Percentiles rank a stretch among this genome's conserved stretches.
phyloP scores from a whole-genome alignment of 2,329 filamentous ascomycete genomes.

The Aspergillus thermomutatus region DNA sequence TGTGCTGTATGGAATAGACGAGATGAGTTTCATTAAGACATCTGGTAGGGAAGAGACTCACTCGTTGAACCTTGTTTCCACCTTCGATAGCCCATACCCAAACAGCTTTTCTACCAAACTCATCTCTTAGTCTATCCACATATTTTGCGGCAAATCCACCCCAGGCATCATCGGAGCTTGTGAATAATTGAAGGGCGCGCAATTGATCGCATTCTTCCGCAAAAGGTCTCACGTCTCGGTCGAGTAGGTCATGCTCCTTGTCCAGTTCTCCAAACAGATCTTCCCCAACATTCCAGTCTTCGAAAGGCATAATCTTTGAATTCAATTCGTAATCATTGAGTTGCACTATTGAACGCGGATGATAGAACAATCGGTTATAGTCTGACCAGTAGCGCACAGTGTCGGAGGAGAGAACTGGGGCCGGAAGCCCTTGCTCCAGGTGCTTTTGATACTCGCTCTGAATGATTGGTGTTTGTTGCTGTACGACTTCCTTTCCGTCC shows the following conservation, averaged over 20 bases:
- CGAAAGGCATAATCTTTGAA: slow-evolving; percentile 76
- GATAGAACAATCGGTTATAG: slow-evolving; percentile 87
- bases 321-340: slow-evolving; percentile 83
- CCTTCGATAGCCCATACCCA: slow-evolving; percentile 85
- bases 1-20: slow-evolving; percentile 48
- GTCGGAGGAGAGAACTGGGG: slow-evolving; percentile 62
- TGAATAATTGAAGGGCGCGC: slow-evolving; percentile 78
- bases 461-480: slow-evolving; percentile 64
- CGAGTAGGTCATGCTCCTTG: slow-evolving; percentile 78
- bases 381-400: slow-evolving; percentile 96
- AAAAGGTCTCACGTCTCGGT: slow-evolving; percentile 85
- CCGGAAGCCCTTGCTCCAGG: slow-evolving; percentile 66
- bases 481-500: slow-evolving; percentile 65
- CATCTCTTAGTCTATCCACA: slow-evolving; percentile 75
- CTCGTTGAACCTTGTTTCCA: slow-evolving; percentile 52
- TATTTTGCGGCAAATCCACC: slow-evolving; percentile 72
- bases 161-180: slow-evolving; percentile 74
- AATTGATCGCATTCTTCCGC: slow-evolving; percentile 90
- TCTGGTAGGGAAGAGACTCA: slow-evolving; percentile 32
- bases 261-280: slow-evolving; percentile 72
- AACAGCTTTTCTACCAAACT: slow-evolving; percentile 82
- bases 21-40: slow-evolving; percentile 5
- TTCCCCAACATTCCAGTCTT: slow-evolving; percentile 69
- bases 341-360: slow-evolving; percentile 82
- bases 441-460: slow-evolving; percentile 74